These are phyloP conservation scores for Microbotryum violaceum DNA, from an alignment of 1,284 basidiomycete species.

Conservation along the genomic window DNA sequence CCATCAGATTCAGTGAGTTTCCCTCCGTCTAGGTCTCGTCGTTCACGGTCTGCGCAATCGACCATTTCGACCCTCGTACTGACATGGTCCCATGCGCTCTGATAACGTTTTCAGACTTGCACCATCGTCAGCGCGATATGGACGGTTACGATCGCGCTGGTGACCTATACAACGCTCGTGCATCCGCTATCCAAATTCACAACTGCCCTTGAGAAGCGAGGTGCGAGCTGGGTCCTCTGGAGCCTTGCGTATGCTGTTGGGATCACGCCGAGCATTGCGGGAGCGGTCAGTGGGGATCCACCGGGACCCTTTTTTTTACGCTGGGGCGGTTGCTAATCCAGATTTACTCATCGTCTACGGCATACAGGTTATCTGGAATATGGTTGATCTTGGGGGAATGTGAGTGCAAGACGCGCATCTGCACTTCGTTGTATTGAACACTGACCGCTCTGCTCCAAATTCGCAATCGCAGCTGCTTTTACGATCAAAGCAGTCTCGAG, in stretches of 20 bases:
- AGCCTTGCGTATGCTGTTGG: conserved; percentile 4
- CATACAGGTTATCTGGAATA: not conserved
- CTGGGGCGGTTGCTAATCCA: too few species aligned
- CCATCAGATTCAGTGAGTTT: too few species aligned
- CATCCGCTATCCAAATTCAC: conserved; percentile 15
- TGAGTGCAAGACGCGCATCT: not conserved
- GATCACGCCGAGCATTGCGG: conserved; percentile 8
- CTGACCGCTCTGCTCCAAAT: too few species aligned
- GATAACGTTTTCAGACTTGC: conserved; percentile 12
- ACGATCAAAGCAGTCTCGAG: not conserved
- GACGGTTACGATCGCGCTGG: conserved; percentile 18
- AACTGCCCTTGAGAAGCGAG: conserved; percentile 3
- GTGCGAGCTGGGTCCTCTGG: conserved; percentile 4
- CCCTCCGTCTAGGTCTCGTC: not conserved
- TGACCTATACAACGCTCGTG: conserved; percentile 17
- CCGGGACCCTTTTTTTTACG: too few species aligned
- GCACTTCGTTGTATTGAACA: too few species aligned
- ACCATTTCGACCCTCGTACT: too few species aligned
- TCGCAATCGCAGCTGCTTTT: conserved; percentile 5
- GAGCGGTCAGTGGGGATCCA: not conserved
- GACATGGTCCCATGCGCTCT: not conserved
- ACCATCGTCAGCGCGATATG: conserved; percentile 15
- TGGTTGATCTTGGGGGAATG: conserved; percentile 13
- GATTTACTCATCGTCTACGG: not conserved
- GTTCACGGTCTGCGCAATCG: not conserved